Percentiles rank a stretch among this genome's conserved stretches.
phyloP scores from a whole-genome alignment of 306 rosid species.

The Oemleria cerasiformis region DNA sequence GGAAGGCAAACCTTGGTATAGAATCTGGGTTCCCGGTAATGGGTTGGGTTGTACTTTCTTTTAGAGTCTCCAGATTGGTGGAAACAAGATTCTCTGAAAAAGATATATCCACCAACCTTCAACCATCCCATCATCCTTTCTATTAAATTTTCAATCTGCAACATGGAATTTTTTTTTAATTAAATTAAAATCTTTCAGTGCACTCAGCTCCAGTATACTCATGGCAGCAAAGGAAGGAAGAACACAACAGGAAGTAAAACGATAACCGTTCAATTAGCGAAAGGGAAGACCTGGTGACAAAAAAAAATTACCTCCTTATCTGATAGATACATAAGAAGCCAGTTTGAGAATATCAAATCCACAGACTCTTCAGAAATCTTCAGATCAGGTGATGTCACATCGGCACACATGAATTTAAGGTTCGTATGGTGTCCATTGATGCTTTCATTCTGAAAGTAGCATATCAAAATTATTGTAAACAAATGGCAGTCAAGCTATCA shows the following conservation, averaged over 20 bases:
- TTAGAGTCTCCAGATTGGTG: slow-evolving; percentile 97
- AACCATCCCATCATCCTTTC: slow-evolving; percentile 85
- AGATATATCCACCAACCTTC: slow-evolving; percentile 76
- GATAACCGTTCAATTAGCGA: not conserved
- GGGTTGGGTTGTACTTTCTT: slow-evolving; percentile 91
- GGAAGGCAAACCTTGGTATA: slow-evolving; percentile 75
- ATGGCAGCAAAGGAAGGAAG: not conserved
- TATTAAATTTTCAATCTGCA: slow-evolving; percentile 68
- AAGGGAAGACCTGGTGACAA: not conserved
- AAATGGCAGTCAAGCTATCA: not conserved
- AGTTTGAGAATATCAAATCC: slow-evolving; percentile 87
- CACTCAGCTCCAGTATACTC: not conserved
- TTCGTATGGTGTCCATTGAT: slow-evolving; percentile 77
- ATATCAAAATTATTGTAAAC: not conserved
- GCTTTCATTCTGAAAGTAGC: slow-evolving; percentile 65
- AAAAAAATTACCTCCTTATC: slow-evolving; percentile 63
- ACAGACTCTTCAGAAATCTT: slow-evolving; percentile 58
- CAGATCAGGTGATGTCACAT: slow-evolving; percentile 75
- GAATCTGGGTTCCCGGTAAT: slow-evolving; percentile 89
- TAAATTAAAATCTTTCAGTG: not conserved
- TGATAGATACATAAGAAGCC: slow-evolving; percentile 96
- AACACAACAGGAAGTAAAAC: not conserved
- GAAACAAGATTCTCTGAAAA: slow-evolving; percentile 94
- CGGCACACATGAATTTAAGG: slow-evolving; percentile 83
- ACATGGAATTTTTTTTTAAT: slow-evolving; percentile 1